phyloP scores from a whole-genome alignment of 2,329 filamentous ascomycete genomes.

The Didymella pinodella region DNA sequence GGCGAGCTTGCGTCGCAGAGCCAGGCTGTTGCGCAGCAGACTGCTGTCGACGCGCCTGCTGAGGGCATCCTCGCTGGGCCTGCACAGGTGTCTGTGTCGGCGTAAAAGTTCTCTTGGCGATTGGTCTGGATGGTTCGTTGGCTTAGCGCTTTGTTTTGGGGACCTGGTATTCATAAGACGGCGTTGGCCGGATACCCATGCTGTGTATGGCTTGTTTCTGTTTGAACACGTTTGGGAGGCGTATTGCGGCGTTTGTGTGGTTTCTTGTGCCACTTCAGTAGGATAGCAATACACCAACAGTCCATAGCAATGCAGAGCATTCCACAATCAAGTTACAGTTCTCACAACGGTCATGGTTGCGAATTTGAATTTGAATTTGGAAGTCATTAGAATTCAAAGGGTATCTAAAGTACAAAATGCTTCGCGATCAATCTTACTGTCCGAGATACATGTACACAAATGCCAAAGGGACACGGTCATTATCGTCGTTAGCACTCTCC shows the following conservation, averaged over 20 bases:
- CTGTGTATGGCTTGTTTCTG: slow-evolving; percentile 29
- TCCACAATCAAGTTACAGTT: not conserved
- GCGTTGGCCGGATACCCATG: slow-evolving; percentile 48
- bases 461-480: slow-evolving; percentile 8
- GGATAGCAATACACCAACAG: slow-evolving; percentile 22
- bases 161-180: slow-evolving; percentile 31
- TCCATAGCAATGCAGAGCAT: slow-evolving; percentile 10
- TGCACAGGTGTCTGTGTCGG: slow-evolving; percentile 33
- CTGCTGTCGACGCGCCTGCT: slow-evolving; percentile 30
- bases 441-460: slow-evolving; percentile 6
- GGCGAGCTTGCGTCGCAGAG: slow-evolving; percentile 37
- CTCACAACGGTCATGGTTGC: too few species aligned
- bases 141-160: slow-evolving; percentile 23
- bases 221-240: slow-evolving; percentile 22
- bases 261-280: slow-evolving; percentile 20
- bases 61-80: slow-evolving; percentile 34
- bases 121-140: slow-evolving; percentile 13
- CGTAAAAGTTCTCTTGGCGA: slow-evolving; percentile 24
- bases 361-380: too few species aligned
- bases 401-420: slow-evolving; percentile 21
- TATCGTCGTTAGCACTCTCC: slow-evolving; percentile 12
- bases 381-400: slow-evolving; percentile 3
- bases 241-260: slow-evolving; percentile 29
- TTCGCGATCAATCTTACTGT: not conserved
- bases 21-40: slow-evolving; percentile 28